A percentile compares a stretch with the other conserved stretches of the same genome.
Evolutionary conservation across 2,329 filamentous ascomycete species (phyloP).

Genomic region (Aspergillus ibericus): DNA sequence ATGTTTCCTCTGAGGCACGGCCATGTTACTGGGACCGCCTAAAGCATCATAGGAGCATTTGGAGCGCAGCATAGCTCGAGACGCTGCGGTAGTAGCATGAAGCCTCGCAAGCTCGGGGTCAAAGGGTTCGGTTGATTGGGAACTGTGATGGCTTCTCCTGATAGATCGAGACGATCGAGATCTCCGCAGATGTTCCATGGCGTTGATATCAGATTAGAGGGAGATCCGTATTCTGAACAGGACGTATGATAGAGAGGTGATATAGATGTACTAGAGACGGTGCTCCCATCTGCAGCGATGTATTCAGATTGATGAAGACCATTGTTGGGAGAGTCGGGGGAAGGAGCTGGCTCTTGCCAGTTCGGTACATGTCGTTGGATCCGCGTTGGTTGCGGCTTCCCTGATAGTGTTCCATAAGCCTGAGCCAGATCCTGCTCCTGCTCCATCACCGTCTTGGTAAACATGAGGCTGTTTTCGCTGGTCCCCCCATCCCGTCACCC

Average conservation of each 20-base stretch:
- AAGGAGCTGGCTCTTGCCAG: background rate
- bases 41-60: constrained; percentile 31
- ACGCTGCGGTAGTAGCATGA: constrained; percentile 45
- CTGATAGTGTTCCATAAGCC: no score
- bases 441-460: no score
- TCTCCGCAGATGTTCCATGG: constrained; percentile 35
- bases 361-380: background rate
- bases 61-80: constrained; percentile 43
- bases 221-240: constrained; percentile 4
- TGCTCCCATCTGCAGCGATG: background rate
- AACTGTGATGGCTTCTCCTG: constrained; percentile 26
- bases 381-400: no score
- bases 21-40: constrained; percentile 28
- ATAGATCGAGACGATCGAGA: constrained; percentile 43
- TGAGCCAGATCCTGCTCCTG: no score
- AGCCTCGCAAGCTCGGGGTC: constrained; percentile 31
- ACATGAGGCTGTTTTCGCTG: no score
- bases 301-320: background rate
- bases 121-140: constrained; percentile 25
- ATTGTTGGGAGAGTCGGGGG: background rate
- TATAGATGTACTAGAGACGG: background rate
- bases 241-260: constrained; percentile 12
- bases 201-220: constrained; percentile 14
- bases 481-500: no score
- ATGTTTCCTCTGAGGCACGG: constrained; percentile 27